phyloP scores from a whole-genome alignment of 805 yeast genomes.

The Candida insectorum region DNA sequence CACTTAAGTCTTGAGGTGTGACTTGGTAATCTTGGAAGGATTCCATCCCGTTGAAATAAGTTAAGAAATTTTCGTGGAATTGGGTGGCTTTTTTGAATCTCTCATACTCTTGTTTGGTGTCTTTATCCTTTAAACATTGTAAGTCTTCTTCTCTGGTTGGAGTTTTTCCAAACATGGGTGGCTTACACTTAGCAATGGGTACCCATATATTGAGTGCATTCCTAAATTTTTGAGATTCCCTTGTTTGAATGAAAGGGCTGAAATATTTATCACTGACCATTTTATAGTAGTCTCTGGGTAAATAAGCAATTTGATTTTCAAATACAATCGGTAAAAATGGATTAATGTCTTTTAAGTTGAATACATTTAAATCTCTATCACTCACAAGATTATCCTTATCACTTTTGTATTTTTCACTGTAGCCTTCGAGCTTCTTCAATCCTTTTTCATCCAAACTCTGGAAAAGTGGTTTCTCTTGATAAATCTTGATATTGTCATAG shows the following conservation, averaged over 20 bases:
- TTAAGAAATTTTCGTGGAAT: conserved; percentile 8
- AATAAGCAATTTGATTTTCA: conserved; percentile 33
- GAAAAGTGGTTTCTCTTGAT: conserved; percentile 19
- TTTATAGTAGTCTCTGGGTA: conserved; percentile 27
- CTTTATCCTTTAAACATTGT: conserved; percentile 9
- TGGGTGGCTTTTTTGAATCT: conserved; percentile 1
- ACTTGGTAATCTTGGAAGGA: conserved; percentile 5
- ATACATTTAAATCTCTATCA: conserved; percentile 20
- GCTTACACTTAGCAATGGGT: conserved; percentile 7
- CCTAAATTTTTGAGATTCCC: conserved; percentile 7
- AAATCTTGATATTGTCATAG: conserved; percentile 12
- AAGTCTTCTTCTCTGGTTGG: conserved; percentile 9
- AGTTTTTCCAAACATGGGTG: conserved; percentile 3
- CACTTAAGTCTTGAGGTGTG: conserved; percentile 3
- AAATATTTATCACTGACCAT: conserved; percentile 27
- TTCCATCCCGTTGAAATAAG: conserved; percentile 5
- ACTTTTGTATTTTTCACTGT: conserved; percentile 10
- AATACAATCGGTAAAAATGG: conserved; percentile 32
- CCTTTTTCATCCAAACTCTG: conserved; percentile 11
- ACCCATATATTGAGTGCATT: conserved; percentile 11
- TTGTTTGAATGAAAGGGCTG: conserved; percentile 10
- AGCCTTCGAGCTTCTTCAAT: conserved; percentile 13
- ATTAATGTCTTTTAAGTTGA: conserved; percentile 24
- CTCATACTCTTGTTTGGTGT: conserved; percentile 2
- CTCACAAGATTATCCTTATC: conserved; percentile 8